These are phyloP conservation scores for Biscogniauxia sp. DNA, from an alignment of 2,329 filamentous ascomycete genomes.

Conservation along the genomic window DNA sequence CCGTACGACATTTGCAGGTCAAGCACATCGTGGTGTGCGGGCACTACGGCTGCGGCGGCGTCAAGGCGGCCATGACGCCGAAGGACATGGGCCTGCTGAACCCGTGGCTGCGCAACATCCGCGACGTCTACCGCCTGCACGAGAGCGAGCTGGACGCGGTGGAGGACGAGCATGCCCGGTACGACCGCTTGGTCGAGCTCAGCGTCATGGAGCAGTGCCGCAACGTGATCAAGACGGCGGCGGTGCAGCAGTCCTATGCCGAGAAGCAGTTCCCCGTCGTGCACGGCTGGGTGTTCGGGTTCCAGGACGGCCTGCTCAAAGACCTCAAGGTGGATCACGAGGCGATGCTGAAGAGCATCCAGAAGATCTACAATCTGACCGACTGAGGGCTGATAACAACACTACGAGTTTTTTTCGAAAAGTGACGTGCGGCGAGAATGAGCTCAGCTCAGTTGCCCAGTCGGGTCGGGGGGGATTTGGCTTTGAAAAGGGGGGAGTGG, in stretches of 20 bases:
- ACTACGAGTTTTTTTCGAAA: too few relatives aligned
- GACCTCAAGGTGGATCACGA: slow-evolving; percentile 63
- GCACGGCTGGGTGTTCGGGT: slow-evolving; percentile 72
- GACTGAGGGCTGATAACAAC: slow-evolving; percentile 12
- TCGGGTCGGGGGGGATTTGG: too few relatives aligned
- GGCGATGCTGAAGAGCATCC: slow-evolving; percentile 52
- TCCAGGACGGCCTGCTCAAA: slow-evolving; percentile 64
- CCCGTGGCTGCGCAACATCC: slow-evolving; percentile 72
- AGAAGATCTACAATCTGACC: slow-evolving; percentile 63
- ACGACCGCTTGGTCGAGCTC: slow-evolving; percentile 74
- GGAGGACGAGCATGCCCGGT: slow-evolving; percentile 56
- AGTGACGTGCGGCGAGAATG: too few relatives aligned
- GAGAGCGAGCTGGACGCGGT: slow-evolving; percentile 67
- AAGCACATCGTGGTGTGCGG: slow-evolving; percentile 80
- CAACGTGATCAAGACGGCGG: slow-evolving; percentile 75
- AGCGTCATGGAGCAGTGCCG: slow-evolving; percentile 79
- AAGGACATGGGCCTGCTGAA: slow-evolving; percentile 69
- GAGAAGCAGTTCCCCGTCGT: slow-evolving; percentile 65
- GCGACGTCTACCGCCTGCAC: slow-evolving; percentile 70
- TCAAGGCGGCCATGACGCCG: slow-evolving; percentile 71
- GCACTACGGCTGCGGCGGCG: slow-evolving; percentile 75
- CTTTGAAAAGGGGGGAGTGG: too few relatives aligned
- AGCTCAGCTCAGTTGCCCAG: too few relatives aligned
- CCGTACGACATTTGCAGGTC: slow-evolving; percentile 75
- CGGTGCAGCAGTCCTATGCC: slow-evolving; percentile 69